Conservation (phyloP, 164 flowering plant species). For the Platanus orientalis region DNA sequence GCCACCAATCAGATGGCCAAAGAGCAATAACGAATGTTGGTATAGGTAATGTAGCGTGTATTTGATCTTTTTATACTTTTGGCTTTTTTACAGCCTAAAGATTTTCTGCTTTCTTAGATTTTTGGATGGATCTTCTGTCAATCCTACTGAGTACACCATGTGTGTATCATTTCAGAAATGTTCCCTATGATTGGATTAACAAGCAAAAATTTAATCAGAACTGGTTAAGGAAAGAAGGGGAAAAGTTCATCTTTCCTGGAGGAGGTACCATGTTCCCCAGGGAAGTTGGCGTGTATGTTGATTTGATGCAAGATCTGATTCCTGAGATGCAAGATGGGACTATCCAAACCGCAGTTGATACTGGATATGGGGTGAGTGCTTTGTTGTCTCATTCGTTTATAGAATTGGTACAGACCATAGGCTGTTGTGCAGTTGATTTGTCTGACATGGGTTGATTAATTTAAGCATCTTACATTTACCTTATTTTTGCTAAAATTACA, state of each 20-base stretch:
- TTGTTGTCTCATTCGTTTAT: not conserved
- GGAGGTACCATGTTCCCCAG: constrained; percentile 98
- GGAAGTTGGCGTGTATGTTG: constrained; percentile 87
- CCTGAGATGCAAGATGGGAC: constrained; percentile 93
- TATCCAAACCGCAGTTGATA: constrained; percentile 90
- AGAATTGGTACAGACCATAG: not conserved
- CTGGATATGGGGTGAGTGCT: constrained; percentile 95
- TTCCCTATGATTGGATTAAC: constrained; percentile 98
- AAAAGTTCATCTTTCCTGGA: constrained; percentile 91
- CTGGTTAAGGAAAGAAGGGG: constrained; percentile 91
- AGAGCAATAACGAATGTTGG: constrained; percentile 91
- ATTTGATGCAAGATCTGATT: constrained; percentile 83
- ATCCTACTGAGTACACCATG: constrained; percentile 2
- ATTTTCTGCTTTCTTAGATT: not conserved
- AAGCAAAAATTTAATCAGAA: constrained; percentile 91
- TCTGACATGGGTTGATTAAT: too few species aligned
- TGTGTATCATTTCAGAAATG: constrained; percentile 60
- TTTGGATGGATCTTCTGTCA: not conserved
- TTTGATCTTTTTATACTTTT: not conserved
- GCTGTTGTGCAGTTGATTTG: too few species aligned
- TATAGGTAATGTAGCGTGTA: constrained; percentile 55
- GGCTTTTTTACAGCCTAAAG: not conserved
- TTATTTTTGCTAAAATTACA: not conserved
- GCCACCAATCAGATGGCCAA: constrained; percentile 89
- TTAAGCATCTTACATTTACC: too few species aligned